Conservation (phyloP, 1,284 basidiomycete species). For the Sporisorium graminicola region DNA sequence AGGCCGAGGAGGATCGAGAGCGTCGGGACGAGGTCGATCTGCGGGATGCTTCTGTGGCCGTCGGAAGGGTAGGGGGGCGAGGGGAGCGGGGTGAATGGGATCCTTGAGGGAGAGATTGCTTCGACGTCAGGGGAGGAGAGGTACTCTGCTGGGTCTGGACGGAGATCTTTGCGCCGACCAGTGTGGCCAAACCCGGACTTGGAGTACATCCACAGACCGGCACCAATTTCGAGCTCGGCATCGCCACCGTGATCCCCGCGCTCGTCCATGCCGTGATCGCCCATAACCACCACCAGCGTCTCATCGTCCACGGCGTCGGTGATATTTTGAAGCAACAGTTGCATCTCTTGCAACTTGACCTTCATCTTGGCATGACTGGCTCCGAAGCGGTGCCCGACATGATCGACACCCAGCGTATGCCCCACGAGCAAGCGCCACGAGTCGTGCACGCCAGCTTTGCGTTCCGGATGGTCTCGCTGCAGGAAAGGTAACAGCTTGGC, state of each 20-base stretch:
- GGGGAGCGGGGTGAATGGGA: constrained; percentile 59
- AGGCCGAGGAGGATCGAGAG: constrained; percentile 90
- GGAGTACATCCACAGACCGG: constrained; percentile 88
- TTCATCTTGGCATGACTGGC: constrained; percentile 89
- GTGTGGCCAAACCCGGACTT: constrained; percentile 20
- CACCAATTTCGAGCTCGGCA: constrained; percentile 83
- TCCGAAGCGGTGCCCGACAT: constrained; percentile 93
- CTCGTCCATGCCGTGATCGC: constrained; percentile 97
- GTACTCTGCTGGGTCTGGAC: constrained; percentile 23
- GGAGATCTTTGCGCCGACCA: background rate
- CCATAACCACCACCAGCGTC: constrained; percentile 84
- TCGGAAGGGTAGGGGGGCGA: constrained; percentile 33
- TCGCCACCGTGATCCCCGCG: constrained; percentile 97
- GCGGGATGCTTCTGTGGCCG: constrained; percentile 80
- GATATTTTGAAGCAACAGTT: constrained; percentile 47
- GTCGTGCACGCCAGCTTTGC: constrained; percentile 21
- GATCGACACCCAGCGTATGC: constrained; percentile 97
- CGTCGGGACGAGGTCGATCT: constrained; percentile 94
- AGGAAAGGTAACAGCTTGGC: constrained; percentile 85
- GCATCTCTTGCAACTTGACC: constrained; percentile 79
- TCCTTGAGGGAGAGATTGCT: constrained; percentile 17
- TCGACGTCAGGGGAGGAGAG: constrained; percentile 17
- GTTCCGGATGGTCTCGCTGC: constrained; percentile 59
- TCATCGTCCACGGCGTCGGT: constrained; percentile 58
- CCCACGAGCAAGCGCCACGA: constrained; percentile 87